These are phyloP conservation scores for Hypoxylon sp. DNA, from an alignment of 2,329 filamentous ascomycete species.

Conservation along the genomic window DNA sequence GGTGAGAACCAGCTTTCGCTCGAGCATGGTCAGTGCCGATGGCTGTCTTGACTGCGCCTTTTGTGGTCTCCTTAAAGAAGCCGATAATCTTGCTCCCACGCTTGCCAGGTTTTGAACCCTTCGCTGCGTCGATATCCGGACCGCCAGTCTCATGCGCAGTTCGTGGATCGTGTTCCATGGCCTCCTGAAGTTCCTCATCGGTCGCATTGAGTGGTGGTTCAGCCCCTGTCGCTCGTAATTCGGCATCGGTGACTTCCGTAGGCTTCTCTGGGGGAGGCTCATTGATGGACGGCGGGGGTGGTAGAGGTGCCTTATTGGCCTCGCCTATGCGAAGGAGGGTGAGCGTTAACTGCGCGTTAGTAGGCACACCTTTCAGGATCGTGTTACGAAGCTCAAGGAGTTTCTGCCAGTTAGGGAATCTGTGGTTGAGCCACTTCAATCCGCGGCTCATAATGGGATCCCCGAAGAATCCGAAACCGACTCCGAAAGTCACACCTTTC, in stretches of 20 bases:
- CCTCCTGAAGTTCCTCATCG: conserved; percentile 75
- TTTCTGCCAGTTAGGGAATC: conserved; percentile 80
- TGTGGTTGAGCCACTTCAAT: conserved; percentile 70
- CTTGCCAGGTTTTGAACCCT: conserved; percentile 57
- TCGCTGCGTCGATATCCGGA: conserved; percentile 66
- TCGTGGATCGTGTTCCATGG: conserved; percentile 64
- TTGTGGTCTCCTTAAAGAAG: conserved; percentile 78
- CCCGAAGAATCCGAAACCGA: conserved; percentile 85
- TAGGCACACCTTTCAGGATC: conserved; percentile 84
- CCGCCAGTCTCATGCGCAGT: conserved; percentile 55
- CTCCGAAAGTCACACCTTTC: conserved; percentile 75
- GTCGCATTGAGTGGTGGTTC: conserved; percentile 71
- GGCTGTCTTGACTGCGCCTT: conserved; percentile 79
- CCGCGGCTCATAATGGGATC: conserved; percentile 78
- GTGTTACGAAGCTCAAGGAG: conserved; percentile 81
- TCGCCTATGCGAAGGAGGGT: conserved; percentile 87
- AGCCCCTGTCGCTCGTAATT: conserved; percentile 65
- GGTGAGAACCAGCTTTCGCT: conserved; percentile 72
- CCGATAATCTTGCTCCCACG: conserved; percentile 67
- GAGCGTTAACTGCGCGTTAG: conserved; percentile 86
- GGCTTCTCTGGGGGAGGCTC: conserved; percentile 57
- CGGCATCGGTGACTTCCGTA: conserved; percentile 59
- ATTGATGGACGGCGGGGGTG: conserved; percentile 65
- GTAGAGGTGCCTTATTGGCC: conserved; percentile 82
- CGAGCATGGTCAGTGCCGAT: conserved; percentile 79